These are phyloP conservation scores for Smallanthus sonchifolius DNA, from an alignment of 129 eudicot genomes.

Conservation along the genomic window DNA sequence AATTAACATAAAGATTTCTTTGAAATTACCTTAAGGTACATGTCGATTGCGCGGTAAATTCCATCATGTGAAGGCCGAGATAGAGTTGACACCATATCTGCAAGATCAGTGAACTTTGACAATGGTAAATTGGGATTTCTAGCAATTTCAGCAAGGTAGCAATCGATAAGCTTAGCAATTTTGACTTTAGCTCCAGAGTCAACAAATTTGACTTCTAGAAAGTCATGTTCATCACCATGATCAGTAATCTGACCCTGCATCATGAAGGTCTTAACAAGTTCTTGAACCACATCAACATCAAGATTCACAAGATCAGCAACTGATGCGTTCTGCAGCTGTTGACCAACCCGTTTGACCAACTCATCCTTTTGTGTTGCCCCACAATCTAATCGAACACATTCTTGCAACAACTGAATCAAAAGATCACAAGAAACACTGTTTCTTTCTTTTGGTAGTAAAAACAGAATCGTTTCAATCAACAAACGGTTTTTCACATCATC, in stretches of 20 bases:
- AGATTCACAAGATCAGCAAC: slow-evolving; percentile 52
- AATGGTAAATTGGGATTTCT: slow-evolving; percentile 58
- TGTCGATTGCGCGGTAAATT: slow-evolving; percentile 83
- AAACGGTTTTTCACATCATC: slow-evolving; percentile 44
- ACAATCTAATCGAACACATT: slow-evolving; percentile 47
- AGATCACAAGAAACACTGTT: slow-evolving; percentile 60
- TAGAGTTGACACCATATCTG: slow-evolving; percentile 63
- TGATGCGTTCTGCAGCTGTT: slow-evolving; percentile 64
- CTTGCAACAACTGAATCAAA: slow-evolving; percentile 54
- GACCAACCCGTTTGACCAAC: slow-evolving; percentile 43
- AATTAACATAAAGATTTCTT: neutral
- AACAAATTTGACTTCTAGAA: slow-evolving; percentile 41
- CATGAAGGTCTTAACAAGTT: slow-evolving; percentile 61
- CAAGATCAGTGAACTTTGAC: slow-evolving; percentile 54
- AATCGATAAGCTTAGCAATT: slow-evolving; percentile 77
- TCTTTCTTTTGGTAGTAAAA: slow-evolving; percentile 47
- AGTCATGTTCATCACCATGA: slow-evolving; percentile 45
- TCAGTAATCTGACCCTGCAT: slow-evolving; percentile 46
- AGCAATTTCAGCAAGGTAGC: slow-evolving; percentile 72
- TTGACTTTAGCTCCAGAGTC: slow-evolving; percentile 54
- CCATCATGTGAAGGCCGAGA: slow-evolving; percentile 72
- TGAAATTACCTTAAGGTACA: slow-evolving; percentile 67
- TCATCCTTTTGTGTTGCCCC: slow-evolving; percentile 45
- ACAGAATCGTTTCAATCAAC: slow-evolving; percentile 47
- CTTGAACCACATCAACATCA: slow-evolving; percentile 53